Evolutionary conservation across 2,329 filamentous ascomycete genomes (phyloP).

Genomic region (Parafenestella ontariensis): DNA sequence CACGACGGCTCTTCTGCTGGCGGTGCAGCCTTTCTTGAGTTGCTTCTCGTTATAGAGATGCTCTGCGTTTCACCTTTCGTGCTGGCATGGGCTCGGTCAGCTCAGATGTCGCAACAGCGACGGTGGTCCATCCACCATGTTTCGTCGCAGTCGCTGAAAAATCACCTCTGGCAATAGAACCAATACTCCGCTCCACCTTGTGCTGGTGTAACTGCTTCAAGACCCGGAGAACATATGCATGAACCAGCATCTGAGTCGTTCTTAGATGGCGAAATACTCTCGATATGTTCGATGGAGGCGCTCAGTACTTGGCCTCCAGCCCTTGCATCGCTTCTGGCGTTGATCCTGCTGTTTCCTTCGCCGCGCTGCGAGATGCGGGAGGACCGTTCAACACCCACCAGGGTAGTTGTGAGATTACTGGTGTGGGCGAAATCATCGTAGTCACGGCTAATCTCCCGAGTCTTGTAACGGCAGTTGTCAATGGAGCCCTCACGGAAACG

Average conservation of each 20-base stretch:
- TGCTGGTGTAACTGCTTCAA: not conserved
- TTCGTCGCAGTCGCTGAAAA: no score
- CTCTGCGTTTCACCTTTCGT: no score
- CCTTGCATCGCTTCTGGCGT: not conserved
- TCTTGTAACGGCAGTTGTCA: not conserved
- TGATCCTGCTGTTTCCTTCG: not conserved
- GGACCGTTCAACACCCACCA: not conserved
- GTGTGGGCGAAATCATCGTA: not conserved
- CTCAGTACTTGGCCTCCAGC: not conserved
- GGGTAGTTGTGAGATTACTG: not conserved
- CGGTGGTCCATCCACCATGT: no score
- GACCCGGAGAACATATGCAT: not conserved
- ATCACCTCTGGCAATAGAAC: not conserved
- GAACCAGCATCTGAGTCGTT: not conserved
- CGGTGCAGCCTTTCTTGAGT: not conserved
- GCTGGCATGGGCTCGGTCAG: no score
- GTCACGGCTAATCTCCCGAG: not conserved
- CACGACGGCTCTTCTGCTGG: not conserved
- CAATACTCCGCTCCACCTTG: not conserved
- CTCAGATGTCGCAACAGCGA: no score
- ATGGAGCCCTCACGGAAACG: not conserved
- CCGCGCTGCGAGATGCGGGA: not conserved
- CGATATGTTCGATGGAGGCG: not conserved
- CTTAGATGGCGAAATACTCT: not conserved
- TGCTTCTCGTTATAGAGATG: no score